Percentiles rank a stretch among this genome's conserved stretches.
Evolutionary conservation across 176 grass and related monocot species (phyloP).

Genomic region (Dactylis glomerata): DNA sequence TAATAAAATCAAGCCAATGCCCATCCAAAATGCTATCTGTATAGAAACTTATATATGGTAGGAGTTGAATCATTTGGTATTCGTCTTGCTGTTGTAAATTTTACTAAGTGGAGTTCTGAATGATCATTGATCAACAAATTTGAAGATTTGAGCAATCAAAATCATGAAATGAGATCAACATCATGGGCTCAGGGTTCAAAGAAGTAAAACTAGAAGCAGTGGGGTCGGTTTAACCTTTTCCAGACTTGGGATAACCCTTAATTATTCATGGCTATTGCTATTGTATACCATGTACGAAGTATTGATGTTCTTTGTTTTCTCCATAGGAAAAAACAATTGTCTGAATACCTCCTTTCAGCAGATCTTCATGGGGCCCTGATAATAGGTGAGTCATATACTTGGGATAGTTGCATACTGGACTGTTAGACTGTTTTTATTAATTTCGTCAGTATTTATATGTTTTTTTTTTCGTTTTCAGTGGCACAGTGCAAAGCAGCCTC

Average conservation of each 20-base stretch:
- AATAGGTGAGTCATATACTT: constrained; percentile 47
- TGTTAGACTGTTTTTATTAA: constrained; percentile 23
- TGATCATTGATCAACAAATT: background rate
- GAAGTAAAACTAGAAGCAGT: background rate
- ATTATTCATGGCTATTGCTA: background rate
- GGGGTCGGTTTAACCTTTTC: background rate
- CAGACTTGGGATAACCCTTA: background rate
- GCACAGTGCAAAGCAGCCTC: constrained; percentile 62
- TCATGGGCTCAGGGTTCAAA: background rate
- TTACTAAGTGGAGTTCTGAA: background rate
- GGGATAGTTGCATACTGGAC: background rate
- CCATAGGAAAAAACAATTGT: constrained; percentile 64
- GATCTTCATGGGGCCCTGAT: constrained; percentile 85
- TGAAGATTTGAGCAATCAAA: background rate
- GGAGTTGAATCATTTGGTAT: background rate
- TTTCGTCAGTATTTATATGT: background rate
- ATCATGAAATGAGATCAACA: background rate
- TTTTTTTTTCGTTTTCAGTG: constrained; percentile 37
- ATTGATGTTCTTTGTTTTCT: constrained; percentile 18
- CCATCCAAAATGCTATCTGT: background rate
- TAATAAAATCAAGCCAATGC: background rate
- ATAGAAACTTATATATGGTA: background rate
- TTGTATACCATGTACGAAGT: constrained; percentile 8
- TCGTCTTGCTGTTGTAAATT: background rate
- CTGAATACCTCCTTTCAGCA: constrained; percentile 64